phyloP scores from a whole-genome alignment of 2,329 filamentous ascomycete genomes.

The Colletotrichum phormii region DNA sequence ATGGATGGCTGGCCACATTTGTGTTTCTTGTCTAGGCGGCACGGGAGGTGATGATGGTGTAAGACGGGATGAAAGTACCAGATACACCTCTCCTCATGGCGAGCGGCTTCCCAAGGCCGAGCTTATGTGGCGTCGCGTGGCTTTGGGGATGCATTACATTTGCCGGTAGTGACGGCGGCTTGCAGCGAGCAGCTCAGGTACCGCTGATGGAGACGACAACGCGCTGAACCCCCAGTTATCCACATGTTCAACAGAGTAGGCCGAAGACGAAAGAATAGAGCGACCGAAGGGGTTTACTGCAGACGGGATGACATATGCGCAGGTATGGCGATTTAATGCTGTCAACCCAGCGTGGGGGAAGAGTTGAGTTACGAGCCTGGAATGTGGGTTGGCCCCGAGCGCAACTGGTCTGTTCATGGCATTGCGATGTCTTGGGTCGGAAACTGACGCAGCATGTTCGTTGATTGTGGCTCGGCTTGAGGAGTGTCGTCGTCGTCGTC shows the following conservation, averaged over 20 bases:
- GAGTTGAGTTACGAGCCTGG: not conserved
- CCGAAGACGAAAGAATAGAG: not conserved
- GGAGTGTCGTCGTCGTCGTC: not conserved
- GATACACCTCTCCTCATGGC: not conserved
- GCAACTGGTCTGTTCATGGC: not conserved
- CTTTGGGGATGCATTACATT: not conserved
- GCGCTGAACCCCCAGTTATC: not conserved
- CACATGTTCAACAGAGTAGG: not conserved
- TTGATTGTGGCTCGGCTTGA: conserved; percentile 3
- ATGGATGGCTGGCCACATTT: not conserved
- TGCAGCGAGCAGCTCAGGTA: not conserved
- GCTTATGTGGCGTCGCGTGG: not conserved
- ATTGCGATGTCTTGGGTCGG: conserved; percentile 1
- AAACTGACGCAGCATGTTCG: not conserved
- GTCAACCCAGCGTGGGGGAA: not conserved
- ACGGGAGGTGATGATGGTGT: not conserved
- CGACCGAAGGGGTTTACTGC: not conserved
- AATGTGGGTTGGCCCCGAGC: not conserved
- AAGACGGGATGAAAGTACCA: not conserved
- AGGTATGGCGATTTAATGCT: not conserved
- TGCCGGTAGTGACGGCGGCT: not conserved
- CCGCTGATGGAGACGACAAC: not conserved
- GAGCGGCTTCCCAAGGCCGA: not conserved
- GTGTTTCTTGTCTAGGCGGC: not conserved
- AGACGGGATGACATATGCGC: not conserved